These are phyloP conservation scores for Schizonepeta tenuifolia DNA, from an alignment of 257 asterid genomes.

Conservation along the genomic window DNA sequence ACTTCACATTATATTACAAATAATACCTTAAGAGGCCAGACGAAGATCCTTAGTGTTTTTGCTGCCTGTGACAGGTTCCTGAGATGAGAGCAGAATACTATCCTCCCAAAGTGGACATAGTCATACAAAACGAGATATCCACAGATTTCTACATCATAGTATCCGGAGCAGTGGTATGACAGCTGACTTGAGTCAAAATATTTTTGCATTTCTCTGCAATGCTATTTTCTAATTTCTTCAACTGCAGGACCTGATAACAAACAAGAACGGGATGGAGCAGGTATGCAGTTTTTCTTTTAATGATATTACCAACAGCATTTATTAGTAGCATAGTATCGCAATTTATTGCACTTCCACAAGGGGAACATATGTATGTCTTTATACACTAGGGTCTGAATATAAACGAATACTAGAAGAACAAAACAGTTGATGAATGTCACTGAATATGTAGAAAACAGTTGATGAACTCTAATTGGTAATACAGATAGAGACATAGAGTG, in stretches of 20 bases:
- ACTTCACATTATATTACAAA: neutral
- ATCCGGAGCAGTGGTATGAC: conserved; percentile 88
- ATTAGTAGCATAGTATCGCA: neutral
- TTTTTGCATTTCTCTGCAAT: conserved; percentile 4
- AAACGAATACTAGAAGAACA: conserved; percentile 11
- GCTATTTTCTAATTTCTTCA: conserved; percentile 37
- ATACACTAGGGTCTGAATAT: neutral
- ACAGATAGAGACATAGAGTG: no score
- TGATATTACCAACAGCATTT: neutral
- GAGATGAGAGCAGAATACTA: conserved; percentile 93
- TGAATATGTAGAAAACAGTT: neutral
- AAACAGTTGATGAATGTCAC: neutral
- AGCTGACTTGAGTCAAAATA: conserved; percentile 16
- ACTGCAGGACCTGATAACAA: conserved; percentile 76
- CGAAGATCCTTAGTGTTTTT: neutral
- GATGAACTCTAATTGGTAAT: conserved; percentile 8
- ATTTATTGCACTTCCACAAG: conserved; percentile 3
- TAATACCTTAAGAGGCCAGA: neutral
- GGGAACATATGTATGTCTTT: neutral
- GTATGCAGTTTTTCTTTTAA: conserved; percentile 40
- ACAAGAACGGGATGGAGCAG: conserved; percentile 75
- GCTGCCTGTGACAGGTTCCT: conserved; percentile 61
- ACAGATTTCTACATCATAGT: conserved; percentile 90
- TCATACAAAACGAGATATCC: conserved; percentile 86
- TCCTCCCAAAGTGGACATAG: conserved; percentile 90